Percentiles rank a stretch among this genome's conserved stretches.
phyloP scores from a whole-genome alignment of 2,329 filamentous ascomycete species.

The Ophiosphaerella narmari region DNA sequence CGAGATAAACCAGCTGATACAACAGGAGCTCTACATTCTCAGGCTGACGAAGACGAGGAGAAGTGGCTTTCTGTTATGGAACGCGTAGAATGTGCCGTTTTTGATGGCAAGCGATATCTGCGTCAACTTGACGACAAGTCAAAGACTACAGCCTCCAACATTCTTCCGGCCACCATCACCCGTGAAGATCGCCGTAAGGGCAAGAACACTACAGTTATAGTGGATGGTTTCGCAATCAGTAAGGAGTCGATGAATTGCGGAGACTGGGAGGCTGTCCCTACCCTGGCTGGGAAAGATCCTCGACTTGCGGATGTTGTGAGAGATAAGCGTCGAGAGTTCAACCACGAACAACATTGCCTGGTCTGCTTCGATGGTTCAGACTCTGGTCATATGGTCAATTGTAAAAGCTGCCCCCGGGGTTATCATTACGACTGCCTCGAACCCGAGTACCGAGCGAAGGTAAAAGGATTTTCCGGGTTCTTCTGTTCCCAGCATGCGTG shows the following conservation, averaged over 20 bases:
- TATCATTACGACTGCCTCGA: conserved; percentile 60
- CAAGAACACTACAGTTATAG: conserved; percentile 63
- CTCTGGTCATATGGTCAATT: conserved; percentile 54
- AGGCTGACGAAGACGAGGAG: conserved; percentile 59
- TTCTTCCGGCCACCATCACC: conserved; percentile 46
- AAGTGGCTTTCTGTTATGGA: conserved; percentile 63
- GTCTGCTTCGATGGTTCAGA: conserved; percentile 51
- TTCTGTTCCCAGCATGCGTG: conserved; percentile 63
- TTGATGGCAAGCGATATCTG: conserved; percentile 60
- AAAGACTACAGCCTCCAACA: conserved; percentile 35
- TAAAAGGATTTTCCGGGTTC: conserved; percentile 53
- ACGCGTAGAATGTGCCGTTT: conserved; percentile 61
- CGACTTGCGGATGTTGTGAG: conserved; percentile 55
- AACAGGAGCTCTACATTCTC: conserved; percentile 40
- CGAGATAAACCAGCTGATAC: conserved; percentile 56
- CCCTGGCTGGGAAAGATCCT: conserved; percentile 60
- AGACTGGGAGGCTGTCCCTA: conserved; percentile 63
- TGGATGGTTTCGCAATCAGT: conserved; percentile 60
- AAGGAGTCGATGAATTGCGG: conserved; percentile 61
- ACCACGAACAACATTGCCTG: conserved; percentile 59
- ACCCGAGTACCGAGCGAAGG: conserved; percentile 46
- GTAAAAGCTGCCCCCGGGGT: conserved; percentile 58
- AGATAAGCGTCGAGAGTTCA: conserved; percentile 54
- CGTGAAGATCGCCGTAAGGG: conserved; percentile 57
- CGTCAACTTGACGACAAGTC: conserved; percentile 40